Evolutionary conservation across 2,329 filamentous ascomycete species (phyloP).

Genomic region (Colletotrichum aenigma): DNA sequence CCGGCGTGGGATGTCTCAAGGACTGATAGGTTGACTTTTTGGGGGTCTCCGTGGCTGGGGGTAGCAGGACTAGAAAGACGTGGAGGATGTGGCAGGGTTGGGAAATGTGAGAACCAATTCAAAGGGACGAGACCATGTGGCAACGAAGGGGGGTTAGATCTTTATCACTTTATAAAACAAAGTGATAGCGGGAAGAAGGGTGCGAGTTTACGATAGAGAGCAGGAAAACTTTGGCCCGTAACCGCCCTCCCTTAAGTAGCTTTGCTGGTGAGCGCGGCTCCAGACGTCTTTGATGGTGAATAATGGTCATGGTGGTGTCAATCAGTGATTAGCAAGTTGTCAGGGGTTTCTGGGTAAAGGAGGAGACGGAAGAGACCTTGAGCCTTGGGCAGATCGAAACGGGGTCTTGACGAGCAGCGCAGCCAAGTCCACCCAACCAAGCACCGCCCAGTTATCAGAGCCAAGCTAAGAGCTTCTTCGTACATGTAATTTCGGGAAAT

Average conservation of each 20-base stretch:
- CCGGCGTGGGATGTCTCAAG: constrained; percentile 17
- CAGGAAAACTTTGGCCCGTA: not conserved
- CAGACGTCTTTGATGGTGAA: not conserved
- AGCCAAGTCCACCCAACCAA: constrained; percentile 36
- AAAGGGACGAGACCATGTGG: not conserved
- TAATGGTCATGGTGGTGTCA: constrained; percentile 21
- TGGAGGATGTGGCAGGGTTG: constrained; percentile 17
- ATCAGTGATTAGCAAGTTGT: constrained; percentile 20
- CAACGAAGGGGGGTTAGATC: not conserved
- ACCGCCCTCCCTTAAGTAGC: constrained; percentile 18
- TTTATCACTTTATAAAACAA: constrained; percentile 1
- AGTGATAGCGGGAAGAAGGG: not conserved
- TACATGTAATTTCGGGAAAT: constrained; percentile 36
- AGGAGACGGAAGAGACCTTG: constrained; percentile 12
- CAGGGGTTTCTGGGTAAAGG: constrained; percentile 14
- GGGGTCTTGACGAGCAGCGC: constrained; percentile 5
- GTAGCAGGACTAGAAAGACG: not conserved
- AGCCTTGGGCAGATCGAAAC: constrained; percentile 9
- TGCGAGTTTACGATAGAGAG: not conserved
- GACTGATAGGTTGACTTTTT: constrained; percentile 19
- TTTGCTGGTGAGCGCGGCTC: not conserved
- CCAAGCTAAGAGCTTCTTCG: constrained; percentile 18
- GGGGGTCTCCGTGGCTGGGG: not conserved
- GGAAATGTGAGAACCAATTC: constrained; percentile 1
- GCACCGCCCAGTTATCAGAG: constrained; percentile 39